A percentile compares a stretch with the other conserved stretches of the same genome.
Evolutionary conservation across 1,139 yeast species (phyloP).

Genomic region (Pichia sp.): DNA sequence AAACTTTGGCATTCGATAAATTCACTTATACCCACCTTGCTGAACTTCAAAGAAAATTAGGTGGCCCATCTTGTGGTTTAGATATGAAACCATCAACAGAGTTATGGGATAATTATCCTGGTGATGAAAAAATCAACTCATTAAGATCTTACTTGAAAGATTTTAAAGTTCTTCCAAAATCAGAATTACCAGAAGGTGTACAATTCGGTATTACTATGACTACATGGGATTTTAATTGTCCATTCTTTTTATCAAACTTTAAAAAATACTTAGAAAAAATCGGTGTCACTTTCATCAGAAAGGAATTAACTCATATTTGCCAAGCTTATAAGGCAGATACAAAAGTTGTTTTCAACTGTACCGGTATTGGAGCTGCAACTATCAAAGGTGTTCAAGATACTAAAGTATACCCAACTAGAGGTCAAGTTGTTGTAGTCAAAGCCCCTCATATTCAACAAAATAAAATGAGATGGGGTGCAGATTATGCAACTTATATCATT

Average conservation of each 20-base stretch:
- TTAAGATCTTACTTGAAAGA: constrained; percentile 41
- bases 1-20: constrained; percentile 45
- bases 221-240: constrained; percentile 66
- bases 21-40: constrained; percentile 45
- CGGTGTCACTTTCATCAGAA: constrained; percentile 46
- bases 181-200: constrained; percentile 41
- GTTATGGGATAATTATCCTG: constrained; percentile 44
- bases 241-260: constrained; percentile 44
- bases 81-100: constrained; percentile 48
- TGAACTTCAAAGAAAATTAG: constrained; percentile 39
- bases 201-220: constrained; percentile 46
- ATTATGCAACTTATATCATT: constrained; percentile 55
- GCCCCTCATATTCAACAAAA: constrained; percentile 50
- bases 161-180: constrained; percentile 30
- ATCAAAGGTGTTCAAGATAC: constrained; percentile 53
- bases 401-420: constrained; percentile 54
- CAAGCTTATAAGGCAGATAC: constrained; percentile 42
- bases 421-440: constrained; percentile 58
- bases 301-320: constrained; percentile 41
- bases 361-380: constrained; percentile 55
- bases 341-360: constrained; percentile 54
- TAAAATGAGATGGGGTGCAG: constrained; percentile 44
- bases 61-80: constrained; percentile 48
- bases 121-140: constrained; percentile 37
- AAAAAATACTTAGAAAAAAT: constrained; percentile 33